Conservation (phyloP, 495 filamentous ascomycete genomes). For the Penicillium flavigenum region DNA sequence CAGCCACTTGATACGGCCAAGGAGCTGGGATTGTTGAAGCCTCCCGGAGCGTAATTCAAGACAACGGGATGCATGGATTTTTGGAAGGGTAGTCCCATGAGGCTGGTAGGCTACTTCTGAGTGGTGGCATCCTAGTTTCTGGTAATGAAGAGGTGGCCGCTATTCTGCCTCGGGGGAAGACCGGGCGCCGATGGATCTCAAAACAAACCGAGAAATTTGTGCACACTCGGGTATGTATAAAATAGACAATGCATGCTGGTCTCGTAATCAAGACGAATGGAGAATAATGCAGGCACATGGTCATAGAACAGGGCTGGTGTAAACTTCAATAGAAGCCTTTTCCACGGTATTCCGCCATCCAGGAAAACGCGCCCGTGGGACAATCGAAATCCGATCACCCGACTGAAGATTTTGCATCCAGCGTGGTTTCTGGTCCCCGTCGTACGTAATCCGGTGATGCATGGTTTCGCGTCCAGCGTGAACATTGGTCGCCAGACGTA, state of each 20-base stretch:
- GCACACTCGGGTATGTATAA: neutral
- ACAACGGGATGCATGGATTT: constrained; percentile 58
- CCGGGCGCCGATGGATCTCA: neutral
- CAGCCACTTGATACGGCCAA: constrained; percentile 64
- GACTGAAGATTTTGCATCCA: constrained; percentile 1
- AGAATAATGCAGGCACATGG: neutral
- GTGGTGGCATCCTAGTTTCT: constrained; percentile 65
- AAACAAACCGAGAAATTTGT: neutral
- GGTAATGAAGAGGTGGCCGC: constrained; percentile 57
- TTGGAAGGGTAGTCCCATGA: constrained; percentile 68
- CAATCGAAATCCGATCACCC: constrained; percentile 4
- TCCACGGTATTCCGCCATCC: constrained; percentile 7
- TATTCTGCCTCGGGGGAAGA: constrained; percentile 12
- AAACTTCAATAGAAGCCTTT: constrained; percentile 8
- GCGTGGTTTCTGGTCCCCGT: neutral
- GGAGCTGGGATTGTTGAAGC: constrained; percentile 54
- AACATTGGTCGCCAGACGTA: constrained; percentile 6
- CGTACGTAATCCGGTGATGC: neutral
- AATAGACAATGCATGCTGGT: neutral
- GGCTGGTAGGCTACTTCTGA: constrained; percentile 60
- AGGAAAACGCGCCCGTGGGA: neutral
- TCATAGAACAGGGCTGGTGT: constrained; percentile 1
- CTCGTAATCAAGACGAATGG: neutral
- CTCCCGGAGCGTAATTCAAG: constrained; percentile 47
- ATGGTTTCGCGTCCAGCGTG: neutral